These are phyloP conservation scores for Penicillium rolfsii DNA, from an alignment of 2,329 filamentous ascomycete genomes.

Conservation along the genomic window DNA sequence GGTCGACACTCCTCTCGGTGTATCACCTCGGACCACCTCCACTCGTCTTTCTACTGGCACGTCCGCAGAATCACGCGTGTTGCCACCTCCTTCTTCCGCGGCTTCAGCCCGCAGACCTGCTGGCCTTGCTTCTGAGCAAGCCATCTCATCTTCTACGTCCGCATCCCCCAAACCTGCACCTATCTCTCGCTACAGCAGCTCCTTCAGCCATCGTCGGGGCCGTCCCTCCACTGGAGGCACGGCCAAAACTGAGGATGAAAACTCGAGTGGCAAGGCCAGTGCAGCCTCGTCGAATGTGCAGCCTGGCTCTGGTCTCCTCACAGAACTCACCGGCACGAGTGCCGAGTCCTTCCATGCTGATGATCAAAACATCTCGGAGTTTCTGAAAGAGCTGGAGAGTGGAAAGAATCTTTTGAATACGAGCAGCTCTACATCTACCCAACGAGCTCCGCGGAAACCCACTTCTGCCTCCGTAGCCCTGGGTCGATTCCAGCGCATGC, in stretches of 20 bases:
- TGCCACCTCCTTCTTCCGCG: slow-evolving; percentile 44
- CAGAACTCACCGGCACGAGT: slow-evolving; percentile 67
- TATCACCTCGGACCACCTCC: slow-evolving; percentile 56
- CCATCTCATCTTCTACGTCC: slow-evolving; percentile 67
- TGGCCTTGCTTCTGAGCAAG: slow-evolving; percentile 63
- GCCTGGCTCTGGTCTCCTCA: slow-evolving; percentile 78
- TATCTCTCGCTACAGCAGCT: slow-evolving; percentile 87
- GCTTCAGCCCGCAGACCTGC: slow-evolving; percentile 43
- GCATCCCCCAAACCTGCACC: slow-evolving; percentile 78
- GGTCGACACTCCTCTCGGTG: slow-evolving; percentile 52
- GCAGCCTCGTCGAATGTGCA: slow-evolving; percentile 56
- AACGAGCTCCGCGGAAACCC: slow-evolving; percentile 73
- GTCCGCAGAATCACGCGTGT: slow-evolving; percentile 45
- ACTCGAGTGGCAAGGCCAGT: slow-evolving; percentile 62
- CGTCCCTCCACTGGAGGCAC: slow-evolving; percentile 76
- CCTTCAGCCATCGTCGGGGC: slow-evolving; percentile 82
- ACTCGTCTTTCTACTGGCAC: slow-evolving; percentile 45
- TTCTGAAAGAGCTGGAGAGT: slow-evolving; percentile 83
- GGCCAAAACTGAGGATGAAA: slow-evolving; percentile 59
- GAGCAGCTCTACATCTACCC: slow-evolving; percentile 60
- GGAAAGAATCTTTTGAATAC: slow-evolving; percentile 80
- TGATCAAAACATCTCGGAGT: slow-evolving; percentile 91
- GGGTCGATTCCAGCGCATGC: slow-evolving; percentile 84
- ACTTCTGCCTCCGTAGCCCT: slow-evolving; percentile 79
- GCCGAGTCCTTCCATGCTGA: slow-evolving; percentile 73